These are phyloP conservation scores for Parascedosporium putredinis DNA, from an alignment of 2,329 filamentous ascomycete genomes.

Conservation along the genomic window DNA sequence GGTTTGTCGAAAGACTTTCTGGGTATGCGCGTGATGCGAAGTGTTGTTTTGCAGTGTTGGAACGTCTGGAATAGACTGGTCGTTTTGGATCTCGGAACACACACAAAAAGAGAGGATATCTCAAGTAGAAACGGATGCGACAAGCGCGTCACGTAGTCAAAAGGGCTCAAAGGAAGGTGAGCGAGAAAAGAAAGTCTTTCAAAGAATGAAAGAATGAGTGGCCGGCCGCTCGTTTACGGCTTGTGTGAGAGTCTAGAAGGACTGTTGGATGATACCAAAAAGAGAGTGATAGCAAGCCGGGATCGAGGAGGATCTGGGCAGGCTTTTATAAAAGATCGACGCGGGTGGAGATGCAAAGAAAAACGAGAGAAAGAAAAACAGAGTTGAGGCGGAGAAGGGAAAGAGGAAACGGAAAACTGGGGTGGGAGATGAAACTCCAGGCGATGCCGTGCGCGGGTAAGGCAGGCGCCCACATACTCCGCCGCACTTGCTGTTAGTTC, in stretches of 20 bases:
- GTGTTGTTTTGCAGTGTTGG: too few species aligned
- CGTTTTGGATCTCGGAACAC: too few species aligned
- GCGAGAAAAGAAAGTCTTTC: neutral
- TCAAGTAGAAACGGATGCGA: neutral
- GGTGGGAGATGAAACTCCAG: neutral
- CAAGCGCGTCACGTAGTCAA: neutral
- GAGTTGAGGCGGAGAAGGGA: neutral
- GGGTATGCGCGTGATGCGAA: too few species aligned
- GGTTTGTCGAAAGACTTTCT: too few species aligned
- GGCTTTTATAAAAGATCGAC: slow-evolving; percentile 2
- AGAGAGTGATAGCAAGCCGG: neutral
- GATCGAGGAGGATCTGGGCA: neutral
- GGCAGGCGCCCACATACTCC: neutral
- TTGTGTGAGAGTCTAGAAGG: neutral
- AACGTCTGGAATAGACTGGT: too few species aligned
- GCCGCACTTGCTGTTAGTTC: too few species aligned
- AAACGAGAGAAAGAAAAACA: neutral
- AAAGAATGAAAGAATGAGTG: slow-evolving; percentile 2
- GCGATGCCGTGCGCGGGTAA: neutral
- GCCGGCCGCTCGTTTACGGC: neutral
- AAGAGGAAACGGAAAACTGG: slow-evolving; percentile 1
- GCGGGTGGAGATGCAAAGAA: neutral
- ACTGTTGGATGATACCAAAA: neutral
- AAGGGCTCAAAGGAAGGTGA: neutral
- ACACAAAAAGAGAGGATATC: neutral